Percentiles rank a stretch among this genome's conserved stretches.
These are phyloP conservation scores for Nymphaea thermarum DNA, from an alignment of 164 flowering plant genomes.

Conservation along the genomic window DNA sequence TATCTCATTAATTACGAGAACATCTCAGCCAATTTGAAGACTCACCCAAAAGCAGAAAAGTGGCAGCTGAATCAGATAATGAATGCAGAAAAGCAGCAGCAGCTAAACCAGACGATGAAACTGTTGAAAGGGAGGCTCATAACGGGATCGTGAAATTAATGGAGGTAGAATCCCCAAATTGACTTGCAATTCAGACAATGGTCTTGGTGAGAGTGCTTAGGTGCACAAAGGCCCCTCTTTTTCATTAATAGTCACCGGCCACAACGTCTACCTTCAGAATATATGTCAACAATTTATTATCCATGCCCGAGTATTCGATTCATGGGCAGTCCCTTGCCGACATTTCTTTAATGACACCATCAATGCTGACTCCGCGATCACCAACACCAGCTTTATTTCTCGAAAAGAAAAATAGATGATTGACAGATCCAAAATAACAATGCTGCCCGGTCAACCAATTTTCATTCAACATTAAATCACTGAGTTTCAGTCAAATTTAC, in stretches of 20 bases:
- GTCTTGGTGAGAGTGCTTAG: not conserved
- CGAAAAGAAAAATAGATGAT: not conserved
- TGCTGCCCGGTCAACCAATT: not conserved
- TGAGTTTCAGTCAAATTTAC: not conserved
- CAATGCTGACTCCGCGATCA: not conserved
- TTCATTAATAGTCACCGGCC: too few species aligned
- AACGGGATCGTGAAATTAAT: not conserved
- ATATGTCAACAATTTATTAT: not conserved
- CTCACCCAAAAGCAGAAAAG: not conserved
- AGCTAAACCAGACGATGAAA: too few species aligned
- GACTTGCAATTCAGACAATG: too few species aligned
- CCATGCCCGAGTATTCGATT: not conserved
- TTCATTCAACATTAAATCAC: not conserved
- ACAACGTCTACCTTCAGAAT: not conserved
- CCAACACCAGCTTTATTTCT: not conserved
- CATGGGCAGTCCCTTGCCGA: not conserved
- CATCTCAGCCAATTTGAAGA: not conserved
- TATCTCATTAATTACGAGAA: not conserved
- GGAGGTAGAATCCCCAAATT: too few species aligned
- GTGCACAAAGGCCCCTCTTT: not conserved
- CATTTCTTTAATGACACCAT: not conserved
- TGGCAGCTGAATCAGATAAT: not conserved
- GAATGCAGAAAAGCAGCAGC: too few species aligned
- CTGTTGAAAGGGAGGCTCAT: too few species aligned
- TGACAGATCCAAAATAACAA: too few species aligned